Base-by-base conservation (phyloP, 192 early-diverging fungal species). In the Coemansia sp. region DNA sequence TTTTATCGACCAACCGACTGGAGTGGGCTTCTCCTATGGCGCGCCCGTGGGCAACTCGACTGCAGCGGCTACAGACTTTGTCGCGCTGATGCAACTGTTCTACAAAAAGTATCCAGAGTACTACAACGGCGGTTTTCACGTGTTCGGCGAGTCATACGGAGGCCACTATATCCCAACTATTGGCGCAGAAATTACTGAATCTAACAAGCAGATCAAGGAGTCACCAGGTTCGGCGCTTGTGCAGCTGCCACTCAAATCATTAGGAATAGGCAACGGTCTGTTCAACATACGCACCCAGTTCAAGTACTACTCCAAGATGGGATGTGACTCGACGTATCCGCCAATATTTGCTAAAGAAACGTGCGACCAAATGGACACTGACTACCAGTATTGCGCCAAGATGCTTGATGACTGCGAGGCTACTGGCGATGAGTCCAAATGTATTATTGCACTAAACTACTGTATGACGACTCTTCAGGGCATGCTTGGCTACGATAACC, bases 161-260 rank as follows among this genome's bases (percentile, higher is more conserved):
- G 96, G 94, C 1, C 93, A 97, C 68, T 98, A 97, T 64, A 84
- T 98, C 21, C 96, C 94, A 22, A 93, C 89, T 14, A 86, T 95
- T 28, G 93, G 83, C 4, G 51, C 69, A 27, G 88, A 85, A 25
- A 93, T 98, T 58, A 68, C 84, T 21, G 81, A 84, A 12, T 69
- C 78, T 21, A 96, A 97, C 81, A 10, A 22, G 1, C 10, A n/a
- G 9, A 1, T 22, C 56, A 9, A 21, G 18, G 5, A 16, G n/a
- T 1, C 12, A 2, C 5, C 18, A 28, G 6, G 14, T 9, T 12
- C 5, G 29, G 40, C n/a, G 12, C 2, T n/a, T n/a, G n/a, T 25
- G 22, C 14, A 18, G 18, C 2, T 60, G 5, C 84, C 88, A 21
- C 82, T 93, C 24, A 81, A 73, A 22, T 85, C 86, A 6, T 64